phyloP scores from a whole-genome alignment of 352 stramenopile species.

The Elongisporangium undulatum region DNA sequence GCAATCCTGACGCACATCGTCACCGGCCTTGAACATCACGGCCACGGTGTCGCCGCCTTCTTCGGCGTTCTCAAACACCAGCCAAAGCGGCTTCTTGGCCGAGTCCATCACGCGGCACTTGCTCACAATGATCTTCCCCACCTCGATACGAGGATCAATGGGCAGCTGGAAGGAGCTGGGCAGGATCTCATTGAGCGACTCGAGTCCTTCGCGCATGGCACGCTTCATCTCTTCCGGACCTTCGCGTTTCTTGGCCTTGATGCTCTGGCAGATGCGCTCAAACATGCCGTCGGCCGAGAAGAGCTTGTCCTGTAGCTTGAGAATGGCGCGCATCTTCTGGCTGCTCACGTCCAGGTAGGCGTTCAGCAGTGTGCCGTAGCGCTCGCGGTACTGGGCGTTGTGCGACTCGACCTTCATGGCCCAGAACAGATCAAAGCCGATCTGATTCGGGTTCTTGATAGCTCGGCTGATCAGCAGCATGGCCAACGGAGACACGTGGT shows the following conservation, averaged over 20 bases:
- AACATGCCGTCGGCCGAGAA: conserved; percentile 78
- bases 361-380: conserved; percentile 79
- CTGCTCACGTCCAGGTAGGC: conserved; percentile 83
- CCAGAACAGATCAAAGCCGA: conserved; percentile 90
- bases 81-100: conserved; percentile 87
- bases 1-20: conserved; percentile 95
- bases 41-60: conserved; percentile 74
- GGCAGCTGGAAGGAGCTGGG: conserved; percentile 85
- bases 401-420: conserved; percentile 87
- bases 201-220: conserved; percentile 71
- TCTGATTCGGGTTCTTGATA: conserved; percentile 85
- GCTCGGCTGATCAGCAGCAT: conserved; percentile 85
- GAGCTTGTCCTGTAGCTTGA: conserved; percentile 88
- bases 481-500: conserved; percentile 70
- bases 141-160: conserved; percentile 80
- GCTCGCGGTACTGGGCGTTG: conserved; percentile 72
- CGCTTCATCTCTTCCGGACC: conserved; percentile 80
- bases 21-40: conserved; percentile 93
- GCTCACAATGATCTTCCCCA: conserved; percentile 77
- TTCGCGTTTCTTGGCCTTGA: conserved; percentile 84
- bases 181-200: conserved; percentile 79
- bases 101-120: conserved; percentile 90
- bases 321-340: conserved; percentile 90
- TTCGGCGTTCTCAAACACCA: conserved; percentile 86
- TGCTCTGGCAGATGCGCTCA: conserved; percentile 76